Evolutionary conservation across 2,329 filamentous ascomycete species (phyloP).

Genomic region (Aspergillus uvarum): DNA sequence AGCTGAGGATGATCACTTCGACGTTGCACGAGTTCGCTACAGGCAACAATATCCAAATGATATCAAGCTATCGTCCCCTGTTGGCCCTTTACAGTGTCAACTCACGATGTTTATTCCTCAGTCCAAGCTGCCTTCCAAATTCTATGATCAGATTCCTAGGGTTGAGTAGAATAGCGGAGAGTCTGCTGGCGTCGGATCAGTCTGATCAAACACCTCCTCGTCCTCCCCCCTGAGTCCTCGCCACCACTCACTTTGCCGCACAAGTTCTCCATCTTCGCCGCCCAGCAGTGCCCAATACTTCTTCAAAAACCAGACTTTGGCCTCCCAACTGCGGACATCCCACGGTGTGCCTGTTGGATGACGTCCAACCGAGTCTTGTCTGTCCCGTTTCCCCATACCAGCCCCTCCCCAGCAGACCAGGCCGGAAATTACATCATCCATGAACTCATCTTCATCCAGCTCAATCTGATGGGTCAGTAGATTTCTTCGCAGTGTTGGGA

Average conservation of each 20-base stretch:
- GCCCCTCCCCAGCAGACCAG: slow-evolving; percentile 22
- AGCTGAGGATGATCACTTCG: too few species aligned
- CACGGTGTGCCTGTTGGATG: slow-evolving; percentile 42
- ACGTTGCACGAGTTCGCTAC: too few species aligned
- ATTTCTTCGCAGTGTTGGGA: slow-evolving; percentile 19
- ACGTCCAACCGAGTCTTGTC: slow-evolving; percentile 12
- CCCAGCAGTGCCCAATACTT: slow-evolving; percentile 43
- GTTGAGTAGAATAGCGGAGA: too few species aligned
- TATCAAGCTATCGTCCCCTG: too few species aligned
- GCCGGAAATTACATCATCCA: slow-evolving; percentile 17
- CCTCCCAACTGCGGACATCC: slow-evolving; percentile 49
- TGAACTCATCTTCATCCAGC: slow-evolving; percentile 22
- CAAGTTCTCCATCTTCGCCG: slow-evolving; percentile 40
- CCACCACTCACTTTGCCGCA: slow-evolving; percentile 26
- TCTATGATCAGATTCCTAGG: too few species aligned
- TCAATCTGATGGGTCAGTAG: slow-evolving; percentile 15
- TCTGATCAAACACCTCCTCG: background rate
- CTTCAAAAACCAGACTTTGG: slow-evolving; percentile 45
- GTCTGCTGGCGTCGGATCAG: background rate
- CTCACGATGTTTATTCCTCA: too few species aligned
- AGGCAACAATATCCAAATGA: too few species aligned
- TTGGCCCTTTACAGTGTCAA: too few species aligned
- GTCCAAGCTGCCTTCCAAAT: too few species aligned
- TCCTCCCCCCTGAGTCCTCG: slow-evolving; percentile 20
- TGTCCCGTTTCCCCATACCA: slow-evolving; percentile 18